These are phyloP conservation scores for Leccinum fallax DNA, from an alignment of 1,284 basidiomycete species.

Conservation along the genomic window DNA sequence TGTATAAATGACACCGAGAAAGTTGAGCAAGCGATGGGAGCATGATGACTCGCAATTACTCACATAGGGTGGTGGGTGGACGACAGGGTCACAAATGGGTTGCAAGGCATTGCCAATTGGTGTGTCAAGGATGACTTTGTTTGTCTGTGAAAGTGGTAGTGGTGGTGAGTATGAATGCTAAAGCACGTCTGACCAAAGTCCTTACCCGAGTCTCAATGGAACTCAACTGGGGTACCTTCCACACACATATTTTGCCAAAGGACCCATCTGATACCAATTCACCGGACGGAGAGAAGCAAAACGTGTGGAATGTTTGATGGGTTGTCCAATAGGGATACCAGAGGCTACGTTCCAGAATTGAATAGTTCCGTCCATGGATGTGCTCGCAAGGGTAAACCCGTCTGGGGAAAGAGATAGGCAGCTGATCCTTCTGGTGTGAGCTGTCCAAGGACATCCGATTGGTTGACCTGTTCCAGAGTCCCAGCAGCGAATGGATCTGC, in stretches of 20 bases:
- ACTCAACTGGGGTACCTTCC: neutral
- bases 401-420: constrained; percentile 14
- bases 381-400: constrained; percentile 13
- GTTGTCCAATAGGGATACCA: neutral
- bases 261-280: neutral
- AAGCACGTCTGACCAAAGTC: neutral
- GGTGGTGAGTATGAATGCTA: neutral
- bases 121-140: too few species aligned
- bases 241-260: neutral
- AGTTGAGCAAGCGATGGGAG: too few species aligned
- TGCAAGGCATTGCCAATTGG: too few species aligned
- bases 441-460: constrained; percentile 9
- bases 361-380: neutral
- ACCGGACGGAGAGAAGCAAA: neutral
- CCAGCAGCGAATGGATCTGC: constrained; percentile 17
- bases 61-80: too few species aligned
- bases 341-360: too few species aligned
- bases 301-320: neutral
- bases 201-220: neutral
- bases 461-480: constrained; percentile 4
- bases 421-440: neutral
- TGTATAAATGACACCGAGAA: too few species aligned
- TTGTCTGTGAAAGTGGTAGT: neutral
- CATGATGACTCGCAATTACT: too few species aligned
- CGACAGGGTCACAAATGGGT: too few species aligned